These are phyloP conservation scores for Scutellaria galericulata DNA, from an alignment of 257 asterid species.

Conservation along the genomic window DNA sequence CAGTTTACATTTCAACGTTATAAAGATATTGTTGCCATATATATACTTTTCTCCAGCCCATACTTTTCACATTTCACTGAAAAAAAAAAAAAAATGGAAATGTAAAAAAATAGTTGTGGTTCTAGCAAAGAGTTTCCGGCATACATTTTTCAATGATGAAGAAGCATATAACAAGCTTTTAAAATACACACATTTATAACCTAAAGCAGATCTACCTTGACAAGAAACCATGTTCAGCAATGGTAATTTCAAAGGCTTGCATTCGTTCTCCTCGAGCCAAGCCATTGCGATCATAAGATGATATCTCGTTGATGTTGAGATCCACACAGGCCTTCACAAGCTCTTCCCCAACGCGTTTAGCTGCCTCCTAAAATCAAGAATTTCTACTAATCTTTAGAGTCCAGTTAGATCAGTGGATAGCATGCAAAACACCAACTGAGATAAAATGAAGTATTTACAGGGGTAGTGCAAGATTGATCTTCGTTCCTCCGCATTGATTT, in stretches of 20 bases:
- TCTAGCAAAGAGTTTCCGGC: not conserved
- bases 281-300: slow-evolving; percentile 83
- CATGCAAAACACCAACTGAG: not conserved
- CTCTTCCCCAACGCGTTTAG: slow-evolving; percentile 77
- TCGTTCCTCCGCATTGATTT: slow-evolving; percentile 54
- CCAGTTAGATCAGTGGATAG: not conserved
- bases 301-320: slow-evolving; percentile 70
- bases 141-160: slow-evolving; percentile 17
- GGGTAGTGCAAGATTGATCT: slow-evolving; percentile 62
- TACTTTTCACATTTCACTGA: too few relatives aligned
- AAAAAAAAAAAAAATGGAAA: not conserved
- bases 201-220: slow-evolving; percentile 42
- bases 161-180: not conserved
- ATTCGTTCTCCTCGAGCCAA: slow-evolving; percentile 79
- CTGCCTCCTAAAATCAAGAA: slow-evolving; percentile 71
- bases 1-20: too few relatives aligned
- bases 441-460: slow-evolving; percentile 46
- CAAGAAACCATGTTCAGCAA: slow-evolving; percentile 81
- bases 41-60: too few relatives aligned
- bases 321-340: slow-evolving; percentile 75
- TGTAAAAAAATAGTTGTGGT: not conserved
- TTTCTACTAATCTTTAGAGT: not conserved
- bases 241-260: slow-evolving; percentile 80
- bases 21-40: too few relatives aligned
- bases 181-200: not conserved